A percentile compares a stretch with the other conserved stretches of the same genome.
Evolutionary conservation across 2,329 filamentous ascomycete species (phyloP).

Genomic region (Penicillium sp.): DNA sequence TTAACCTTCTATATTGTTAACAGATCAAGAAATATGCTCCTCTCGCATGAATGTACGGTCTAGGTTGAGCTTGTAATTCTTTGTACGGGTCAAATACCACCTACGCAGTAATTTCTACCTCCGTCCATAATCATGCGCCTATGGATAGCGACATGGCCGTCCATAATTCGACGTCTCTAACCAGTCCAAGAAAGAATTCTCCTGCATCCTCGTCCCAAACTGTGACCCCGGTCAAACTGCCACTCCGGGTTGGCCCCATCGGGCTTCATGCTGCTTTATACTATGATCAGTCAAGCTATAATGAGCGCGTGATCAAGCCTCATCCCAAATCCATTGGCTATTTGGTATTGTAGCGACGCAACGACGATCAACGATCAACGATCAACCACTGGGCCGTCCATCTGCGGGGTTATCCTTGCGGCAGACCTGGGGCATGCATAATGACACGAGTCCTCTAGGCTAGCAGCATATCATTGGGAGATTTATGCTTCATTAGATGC

Average conservation of each 20-base stretch:
- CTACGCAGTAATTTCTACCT: neutral
- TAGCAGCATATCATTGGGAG: conserved; percentile 6
- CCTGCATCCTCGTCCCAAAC: neutral
- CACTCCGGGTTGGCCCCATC: neutral
- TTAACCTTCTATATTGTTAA: too few relatives aligned
- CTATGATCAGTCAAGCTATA: neutral
- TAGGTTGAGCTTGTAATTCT: neutral
- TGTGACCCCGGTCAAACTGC: neutral
- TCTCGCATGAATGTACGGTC: neutral
- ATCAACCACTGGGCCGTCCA: conserved; percentile 12
- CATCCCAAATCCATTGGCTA: conserved; percentile 1
- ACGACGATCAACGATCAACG: conserved; percentile 10
- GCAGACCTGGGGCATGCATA: conserved; percentile 14
- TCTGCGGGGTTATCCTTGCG: conserved; percentile 23
- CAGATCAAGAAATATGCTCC: neutral
- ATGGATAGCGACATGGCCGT: neutral
- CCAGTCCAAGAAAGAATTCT: neutral
- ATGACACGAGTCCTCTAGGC: conserved; percentile 11
- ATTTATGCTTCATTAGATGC: neutral
- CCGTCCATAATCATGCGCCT: neutral
- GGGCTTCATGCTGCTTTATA: neutral
- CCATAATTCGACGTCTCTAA: neutral
- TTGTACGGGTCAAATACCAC: neutral
- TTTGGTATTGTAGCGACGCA: conserved; percentile 7
- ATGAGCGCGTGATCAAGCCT: neutral